Percentiles rank a stretch among this genome's conserved stretches.
Evolutionary conservation across 257 asterid genomes (phyloP).

Genomic region (Nicotiana tabacum): DNA sequence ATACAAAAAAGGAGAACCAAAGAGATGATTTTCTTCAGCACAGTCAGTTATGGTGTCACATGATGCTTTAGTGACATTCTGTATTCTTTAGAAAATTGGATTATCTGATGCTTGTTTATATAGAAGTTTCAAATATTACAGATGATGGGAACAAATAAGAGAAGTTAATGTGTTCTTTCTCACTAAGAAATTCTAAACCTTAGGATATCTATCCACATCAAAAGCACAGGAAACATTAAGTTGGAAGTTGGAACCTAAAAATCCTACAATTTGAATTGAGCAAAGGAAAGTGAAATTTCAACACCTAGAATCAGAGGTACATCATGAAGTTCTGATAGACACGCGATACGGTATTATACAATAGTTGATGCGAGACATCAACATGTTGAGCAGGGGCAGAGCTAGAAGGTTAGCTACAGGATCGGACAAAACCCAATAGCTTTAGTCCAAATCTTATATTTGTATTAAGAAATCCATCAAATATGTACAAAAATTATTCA

Average conservation of each 20-base stretch:
- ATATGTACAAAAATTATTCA: too few relatives aligned
- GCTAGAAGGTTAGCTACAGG: too few relatives aligned
- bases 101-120: not conserved
- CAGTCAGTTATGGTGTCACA: not conserved
- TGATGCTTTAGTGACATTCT: not conserved
- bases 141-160: not conserved
- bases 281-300: not conserved
- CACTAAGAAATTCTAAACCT: not conserved
- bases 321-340: not conserved
- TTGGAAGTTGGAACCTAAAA: not conserved
- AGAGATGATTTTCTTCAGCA: not conserved
- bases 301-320: not conserved
- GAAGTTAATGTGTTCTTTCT: not conserved
- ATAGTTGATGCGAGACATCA: not conserved
- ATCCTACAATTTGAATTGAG: not conserved
- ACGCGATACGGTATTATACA: not conserved
- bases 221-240: not conserved
- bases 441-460: too few relatives aligned
- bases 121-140: not conserved
- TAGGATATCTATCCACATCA: not conserved
- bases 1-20: not conserved
- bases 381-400: not conserved
- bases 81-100: not conserved
- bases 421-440: too few relatives aligned
- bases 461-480: too few relatives aligned